Percentiles rank a stretch among this genome's conserved stretches.
Evolutionary conservation across 768 basidiomycete species (phyloP).

Genomic region (Psilocybe tampanensis): DNA sequence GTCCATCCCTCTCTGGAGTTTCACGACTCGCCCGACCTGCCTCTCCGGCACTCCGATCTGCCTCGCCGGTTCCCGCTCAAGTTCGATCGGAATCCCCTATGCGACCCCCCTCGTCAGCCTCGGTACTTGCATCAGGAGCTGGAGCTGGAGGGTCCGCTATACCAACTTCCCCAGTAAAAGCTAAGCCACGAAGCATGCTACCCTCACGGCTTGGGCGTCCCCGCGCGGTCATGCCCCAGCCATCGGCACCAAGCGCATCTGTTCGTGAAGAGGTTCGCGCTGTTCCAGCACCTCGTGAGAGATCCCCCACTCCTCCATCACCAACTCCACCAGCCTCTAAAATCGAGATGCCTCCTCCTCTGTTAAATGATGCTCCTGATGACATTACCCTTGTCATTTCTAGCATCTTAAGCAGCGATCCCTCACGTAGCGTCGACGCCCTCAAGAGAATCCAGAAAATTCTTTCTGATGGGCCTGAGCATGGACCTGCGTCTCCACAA

Average conservation of each 20-base stretch:
- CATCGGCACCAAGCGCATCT: conserved; percentile 8
- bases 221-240: conserved; percentile 47
- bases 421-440: conserved; percentile 85
- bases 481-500: conserved; percentile 64
- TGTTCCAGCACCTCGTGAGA: conserved; percentile 4
- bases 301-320: conserved; percentile 7
- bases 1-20: conserved; percentile 32
- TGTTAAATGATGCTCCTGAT: conserved; percentile 42
- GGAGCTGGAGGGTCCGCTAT: conserved; percentile 20
- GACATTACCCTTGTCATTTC: conserved; percentile 84
- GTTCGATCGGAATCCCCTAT: conserved; percentile 46
- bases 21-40: conserved; percentile 44
- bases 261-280: conserved; percentile 27
- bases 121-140: conserved; percentile 19
- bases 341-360: no score
- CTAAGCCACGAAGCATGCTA: conserved; percentile 66
- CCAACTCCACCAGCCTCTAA: conserved; percentile 3
- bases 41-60: conserved; percentile 50
- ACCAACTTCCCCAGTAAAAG: conserved; percentile 47
- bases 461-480: conserved; percentile 74
- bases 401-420: conserved; percentile 87
- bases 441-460: conserved; percentile 92
- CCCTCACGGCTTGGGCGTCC: conserved; percentile 78
- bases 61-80: conserved; percentile 41
- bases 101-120: conserved; percentile 28